Percentiles rank a stretch among this genome's conserved stretches.
phyloP scores from a whole-genome alignment of 2,329 filamentous ascomycete genomes.

The Alternaria burnsii region DNA sequence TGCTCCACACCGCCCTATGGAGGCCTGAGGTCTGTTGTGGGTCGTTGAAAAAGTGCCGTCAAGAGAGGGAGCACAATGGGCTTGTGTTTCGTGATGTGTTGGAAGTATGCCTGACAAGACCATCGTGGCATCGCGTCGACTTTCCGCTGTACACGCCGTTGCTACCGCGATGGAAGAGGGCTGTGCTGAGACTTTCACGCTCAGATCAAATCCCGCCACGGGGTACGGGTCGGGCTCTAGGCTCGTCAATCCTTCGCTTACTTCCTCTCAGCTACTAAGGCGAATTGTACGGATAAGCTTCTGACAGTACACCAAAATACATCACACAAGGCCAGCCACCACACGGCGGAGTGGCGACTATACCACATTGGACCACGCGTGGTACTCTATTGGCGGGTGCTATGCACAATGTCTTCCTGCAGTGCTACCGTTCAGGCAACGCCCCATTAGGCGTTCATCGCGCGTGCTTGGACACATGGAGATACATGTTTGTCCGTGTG shows the following conservation, averaged over 20 bases:
- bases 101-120: not conserved
- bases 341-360: conserved; percentile 13
- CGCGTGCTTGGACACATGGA: conserved; percentile 9
- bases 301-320: conserved; percentile 27
- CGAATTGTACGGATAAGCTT: conserved; percentile 26
- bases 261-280: conserved; percentile 23
- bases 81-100: conserved; percentile 1
- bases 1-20: not conserved
- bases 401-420: conserved; percentile 8
- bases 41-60: not conserved
- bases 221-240: conserved; percentile 11
- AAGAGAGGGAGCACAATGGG: conserved; percentile 1
- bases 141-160: conserved; percentile 4
- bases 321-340: conserved; percentile 21
- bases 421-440: conserved; percentile 13
- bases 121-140: not conserved
- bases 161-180: conserved; percentile 6
- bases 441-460: conserved; percentile 22
- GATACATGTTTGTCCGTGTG: conserved; percentile 13
- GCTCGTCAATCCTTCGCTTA: conserved; percentile 27
- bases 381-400: conserved; percentile 14
- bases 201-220: conserved; percentile 17
- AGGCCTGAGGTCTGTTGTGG: not conserved
- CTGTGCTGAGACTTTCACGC: conserved; percentile 22
- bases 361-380: conserved; percentile 11